Percentiles rank a stretch among this genome's conserved stretches.
phyloP scores from a whole-genome alignment of 2,329 filamentous ascomycete genomes.

The Didymella exigua region DNA sequence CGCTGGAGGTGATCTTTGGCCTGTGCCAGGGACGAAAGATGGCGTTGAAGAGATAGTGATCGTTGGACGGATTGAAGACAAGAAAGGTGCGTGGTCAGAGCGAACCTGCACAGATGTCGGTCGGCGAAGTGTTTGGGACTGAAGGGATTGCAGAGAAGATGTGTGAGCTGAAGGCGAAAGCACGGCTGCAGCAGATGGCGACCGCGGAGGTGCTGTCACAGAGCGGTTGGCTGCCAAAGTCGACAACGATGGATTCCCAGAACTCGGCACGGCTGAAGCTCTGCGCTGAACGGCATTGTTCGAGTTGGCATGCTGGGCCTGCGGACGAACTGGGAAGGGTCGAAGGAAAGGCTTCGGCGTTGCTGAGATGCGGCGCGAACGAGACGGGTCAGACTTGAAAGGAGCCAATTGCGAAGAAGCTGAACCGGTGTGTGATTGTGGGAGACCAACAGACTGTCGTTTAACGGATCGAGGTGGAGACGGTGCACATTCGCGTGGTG shows the following conservation, averaged over 20 bases:
- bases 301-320: conserved; percentile 36
- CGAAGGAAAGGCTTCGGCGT: conserved; percentile 46
- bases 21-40: conserved; percentile 37
- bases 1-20: conserved; percentile 21
- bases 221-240: conserved; percentile 33
- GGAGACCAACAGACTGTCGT: conserved; percentile 34
- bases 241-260: conserved; percentile 33
- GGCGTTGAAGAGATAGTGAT: conserved; percentile 39
- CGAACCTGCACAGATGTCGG: conserved; percentile 54
- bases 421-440: conserved; percentile 11
- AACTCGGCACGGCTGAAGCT: conserved; percentile 31
- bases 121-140: conserved; percentile 43
- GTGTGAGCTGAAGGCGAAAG: conserved; percentile 18
- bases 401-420: conserved; percentile 13
- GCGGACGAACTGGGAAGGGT: conserved; percentile 44
- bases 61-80: conserved; percentile 45
- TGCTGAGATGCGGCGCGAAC: conserved; percentile 36
- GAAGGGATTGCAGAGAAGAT: conserved; percentile 18
- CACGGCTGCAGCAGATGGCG: conserved; percentile 23
- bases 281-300: conserved; percentile 38
- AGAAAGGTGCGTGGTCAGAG: conserved; percentile 51
- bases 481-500: conserved; percentile 35
- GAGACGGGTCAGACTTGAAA: conserved; percentile 15
- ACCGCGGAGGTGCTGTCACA: conserved; percentile 37
- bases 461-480: conserved; percentile 29